These are phyloP conservation scores for Panaeolus papilionaceus DNA, from an alignment of 768 basidiomycete species.

Conservation along the genomic window DNA sequence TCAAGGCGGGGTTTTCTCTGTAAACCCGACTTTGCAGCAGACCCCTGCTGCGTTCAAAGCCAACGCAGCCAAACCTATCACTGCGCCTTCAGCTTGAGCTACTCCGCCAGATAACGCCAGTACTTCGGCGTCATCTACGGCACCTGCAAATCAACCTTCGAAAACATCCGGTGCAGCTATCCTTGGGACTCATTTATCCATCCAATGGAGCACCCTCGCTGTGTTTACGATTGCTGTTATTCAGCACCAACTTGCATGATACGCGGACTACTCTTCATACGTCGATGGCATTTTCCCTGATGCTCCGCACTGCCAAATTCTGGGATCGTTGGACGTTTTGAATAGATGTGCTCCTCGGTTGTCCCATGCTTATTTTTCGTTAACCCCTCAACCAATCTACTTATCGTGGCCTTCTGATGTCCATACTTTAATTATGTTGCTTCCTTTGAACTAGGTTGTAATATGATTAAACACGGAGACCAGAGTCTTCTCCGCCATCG, in stretches of 20 bases:
- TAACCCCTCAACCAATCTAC: neutral
- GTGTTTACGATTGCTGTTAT: neutral
- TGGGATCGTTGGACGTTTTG: neutral
- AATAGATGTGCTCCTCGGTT: neutral
- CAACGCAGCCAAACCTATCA: slow-evolving; percentile 40
- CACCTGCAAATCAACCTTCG: slow-evolving; percentile 9
- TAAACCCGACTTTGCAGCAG: slow-evolving; percentile 41
- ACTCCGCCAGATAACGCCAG: slow-evolving; percentile 18
- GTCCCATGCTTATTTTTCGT: neutral
- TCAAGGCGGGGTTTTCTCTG: slow-evolving; percentile 44
- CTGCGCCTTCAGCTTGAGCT: slow-evolving; percentile 23
- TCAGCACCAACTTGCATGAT: neutral
- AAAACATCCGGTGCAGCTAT: slow-evolving; percentile 12
- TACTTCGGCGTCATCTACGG: slow-evolving; percentile 8
- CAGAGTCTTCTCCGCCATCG: neutral
- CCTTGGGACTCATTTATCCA: neutral
- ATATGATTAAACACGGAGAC: neutral
- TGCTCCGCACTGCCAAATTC: neutral
- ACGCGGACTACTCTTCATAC: neutral
- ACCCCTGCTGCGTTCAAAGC: slow-evolving; percentile 41
- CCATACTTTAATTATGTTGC: neutral
- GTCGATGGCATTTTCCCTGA: neutral
- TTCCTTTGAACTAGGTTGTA: neutral
- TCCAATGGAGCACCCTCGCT: neutral
- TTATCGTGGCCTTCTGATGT: slow-evolving; percentile 1